Conservation (phyloP, 2,329 filamentous ascomycete genomes). For the Penicillium fuscoglaucum region DNA sequence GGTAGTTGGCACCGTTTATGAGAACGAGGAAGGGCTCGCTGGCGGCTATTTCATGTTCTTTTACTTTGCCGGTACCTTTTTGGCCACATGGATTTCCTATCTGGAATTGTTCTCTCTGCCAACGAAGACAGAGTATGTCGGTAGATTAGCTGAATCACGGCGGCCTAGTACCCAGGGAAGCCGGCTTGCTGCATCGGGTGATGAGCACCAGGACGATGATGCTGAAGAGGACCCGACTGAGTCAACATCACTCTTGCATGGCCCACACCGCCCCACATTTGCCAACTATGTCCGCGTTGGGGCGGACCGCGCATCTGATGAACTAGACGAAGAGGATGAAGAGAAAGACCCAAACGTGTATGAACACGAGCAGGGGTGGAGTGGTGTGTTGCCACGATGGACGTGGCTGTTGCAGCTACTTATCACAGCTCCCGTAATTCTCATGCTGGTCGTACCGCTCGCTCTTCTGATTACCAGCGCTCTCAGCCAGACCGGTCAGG, state of each 20-base stretch:
- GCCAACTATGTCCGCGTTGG: conserved; percentile 51
- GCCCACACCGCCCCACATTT: conserved; percentile 55
- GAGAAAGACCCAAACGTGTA: conserved; percentile 50
- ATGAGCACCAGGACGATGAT: conserved; percentile 35
- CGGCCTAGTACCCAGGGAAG: conserved; percentile 41
- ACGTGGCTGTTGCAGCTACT: conserved; percentile 87
- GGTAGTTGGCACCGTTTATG: conserved; percentile 71
- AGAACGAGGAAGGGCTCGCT: conserved; percentile 69
- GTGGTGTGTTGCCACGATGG: conserved; percentile 73
- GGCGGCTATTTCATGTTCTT: conserved; percentile 81
- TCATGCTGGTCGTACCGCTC: conserved; percentile 76
- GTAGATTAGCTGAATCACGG: conserved; percentile 50
- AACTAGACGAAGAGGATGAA: conserved; percentile 30
- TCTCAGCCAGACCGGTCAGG: conserved; percentile 76
- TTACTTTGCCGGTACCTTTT: conserved; percentile 72
- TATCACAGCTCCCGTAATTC: conserved; percentile 71
- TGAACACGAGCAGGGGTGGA: conserved; percentile 82
- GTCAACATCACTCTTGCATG: conserved; percentile 57
- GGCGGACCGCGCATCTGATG: conserved; percentile 30
- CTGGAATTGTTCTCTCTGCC: conserved; percentile 77
- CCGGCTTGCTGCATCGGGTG: conserved; percentile 44
- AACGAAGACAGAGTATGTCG: conserved; percentile 68
- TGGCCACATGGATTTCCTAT: conserved; percentile 73
- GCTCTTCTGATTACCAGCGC: conserved; percentile 71
- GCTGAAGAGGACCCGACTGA: conserved; percentile 51